These are phyloP conservation scores for Sporothrix globosa DNA, from an alignment of 2,329 filamentous ascomycete genomes.

Conservation along the genomic window DNA sequence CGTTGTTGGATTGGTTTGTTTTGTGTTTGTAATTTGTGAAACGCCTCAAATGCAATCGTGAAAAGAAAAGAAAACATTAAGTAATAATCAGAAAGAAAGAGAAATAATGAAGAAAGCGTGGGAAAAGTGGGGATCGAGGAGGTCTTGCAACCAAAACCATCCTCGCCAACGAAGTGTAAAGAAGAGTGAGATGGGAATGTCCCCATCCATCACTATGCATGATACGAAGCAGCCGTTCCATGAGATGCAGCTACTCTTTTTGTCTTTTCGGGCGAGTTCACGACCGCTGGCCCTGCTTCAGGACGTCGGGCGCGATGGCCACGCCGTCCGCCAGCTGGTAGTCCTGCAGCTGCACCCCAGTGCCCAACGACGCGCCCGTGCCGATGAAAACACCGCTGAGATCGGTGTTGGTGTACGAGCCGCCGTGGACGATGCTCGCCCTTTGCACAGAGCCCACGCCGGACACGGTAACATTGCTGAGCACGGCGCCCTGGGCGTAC, in stretches of 20 bases:
- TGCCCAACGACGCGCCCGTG: slow-evolving; percentile 8
- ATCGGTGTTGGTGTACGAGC: background rate
- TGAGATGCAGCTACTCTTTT: no score
- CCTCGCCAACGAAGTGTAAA: slow-evolving; percentile 22
- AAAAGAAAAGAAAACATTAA: background rate
- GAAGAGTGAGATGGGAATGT: background rate
- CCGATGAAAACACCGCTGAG: background rate
- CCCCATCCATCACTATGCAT: background rate
- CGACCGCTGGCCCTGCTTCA: slow-evolving; percentile 21
- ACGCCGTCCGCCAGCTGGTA: slow-evolving; percentile 22
- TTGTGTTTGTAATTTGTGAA: background rate
- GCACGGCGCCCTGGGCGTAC: slow-evolving; percentile 12
- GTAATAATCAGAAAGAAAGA: background rate
- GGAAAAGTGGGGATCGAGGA: background rate
- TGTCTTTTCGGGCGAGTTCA: background rate
- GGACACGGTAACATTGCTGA: slow-evolving; percentile 21
- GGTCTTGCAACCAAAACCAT: background rate
- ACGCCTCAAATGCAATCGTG: background rate
- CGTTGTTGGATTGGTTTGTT: background rate
- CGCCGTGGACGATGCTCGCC: slow-evolving; percentile 22
- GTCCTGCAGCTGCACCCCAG: slow-evolving; percentile 28
- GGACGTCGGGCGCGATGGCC: background rate
- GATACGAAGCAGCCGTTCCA: background rate
- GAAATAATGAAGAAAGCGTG: background rate
- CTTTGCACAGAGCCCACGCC: slow-evolving; percentile 25